Conservation (phyloP, 768 basidiomycete genomes). For the Lenzites betulinus region DNA sequence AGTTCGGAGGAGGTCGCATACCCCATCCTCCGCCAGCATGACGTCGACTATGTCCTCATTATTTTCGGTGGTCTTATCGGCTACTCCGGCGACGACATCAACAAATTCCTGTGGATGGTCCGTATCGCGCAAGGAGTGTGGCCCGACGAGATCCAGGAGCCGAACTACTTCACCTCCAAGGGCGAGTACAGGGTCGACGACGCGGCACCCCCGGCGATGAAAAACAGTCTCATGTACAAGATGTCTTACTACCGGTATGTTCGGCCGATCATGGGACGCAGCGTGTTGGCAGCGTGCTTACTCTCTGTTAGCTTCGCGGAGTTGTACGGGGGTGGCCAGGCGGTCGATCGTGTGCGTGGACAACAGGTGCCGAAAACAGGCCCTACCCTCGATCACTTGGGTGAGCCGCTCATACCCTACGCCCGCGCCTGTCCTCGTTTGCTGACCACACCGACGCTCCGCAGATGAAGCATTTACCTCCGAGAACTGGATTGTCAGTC, state of each 20-base stretch:
- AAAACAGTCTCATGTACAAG: slow-evolving; percentile 98
- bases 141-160: slow-evolving; percentile 97
- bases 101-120: slow-evolving; percentile 99
- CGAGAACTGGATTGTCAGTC: slow-evolving; percentile 97
- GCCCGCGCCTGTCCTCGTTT: background rate
- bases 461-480: slow-evolving; percentile 97
- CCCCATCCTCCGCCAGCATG: slow-evolving; percentile 95
- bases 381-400: slow-evolving; percentile 86
- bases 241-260: slow-evolving; percentile 92
- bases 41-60: slow-evolving; percentile 95
- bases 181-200: slow-evolving; percentile 96
- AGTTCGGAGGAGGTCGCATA: slow-evolving; percentile 93
- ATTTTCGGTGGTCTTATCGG: slow-evolving; percentile 97
- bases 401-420: slow-evolving; percentile 38
- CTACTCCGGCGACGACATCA: slow-evolving; percentile 98
- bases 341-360: slow-evolving; percentile 85
- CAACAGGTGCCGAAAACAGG: slow-evolving; percentile 77
- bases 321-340: slow-evolving; percentile 76
- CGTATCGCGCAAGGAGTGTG: slow-evolving; percentile 93
- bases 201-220: slow-evolving; percentile 83
- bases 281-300: slow-evolving; percentile 2
- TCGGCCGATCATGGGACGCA: slow-evolving; percentile 11
- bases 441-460: slow-evolving; percentile 6
- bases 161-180: slow-evolving; percentile 86
- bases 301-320: slow-evolving; percentile 70